Evolutionary conservation across 306 rosid species (phyloP).

Genomic region (Casuarina glauca): DNA sequence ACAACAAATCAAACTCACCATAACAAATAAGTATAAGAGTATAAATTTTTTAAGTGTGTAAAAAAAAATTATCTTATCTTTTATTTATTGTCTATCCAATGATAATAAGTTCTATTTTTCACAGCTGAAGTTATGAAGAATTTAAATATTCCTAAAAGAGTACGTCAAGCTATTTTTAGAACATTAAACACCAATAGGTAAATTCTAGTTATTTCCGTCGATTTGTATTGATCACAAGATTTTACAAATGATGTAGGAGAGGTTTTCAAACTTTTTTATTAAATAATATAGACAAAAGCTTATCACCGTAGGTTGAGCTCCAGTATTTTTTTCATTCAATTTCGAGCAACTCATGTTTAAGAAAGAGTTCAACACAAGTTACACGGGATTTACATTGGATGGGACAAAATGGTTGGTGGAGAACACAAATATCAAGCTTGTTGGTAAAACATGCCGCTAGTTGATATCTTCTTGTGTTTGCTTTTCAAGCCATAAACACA

Average conservation of each 20-base stretch:
- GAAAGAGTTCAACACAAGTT: slow-evolving; percentile 67
- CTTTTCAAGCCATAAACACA: too few relatives aligned
- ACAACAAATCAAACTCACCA: too few relatives aligned
- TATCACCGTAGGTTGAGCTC: slow-evolving; percentile 22
- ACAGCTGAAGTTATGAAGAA: slow-evolving; percentile 90
- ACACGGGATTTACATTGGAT: slow-evolving; percentile 65
- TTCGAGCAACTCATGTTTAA: slow-evolving; percentile 75
- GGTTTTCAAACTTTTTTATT: too few relatives aligned
- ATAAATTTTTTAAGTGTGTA: too few relatives aligned
- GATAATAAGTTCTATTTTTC: background rate
- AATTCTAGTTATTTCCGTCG: slow-evolving; percentile 10
- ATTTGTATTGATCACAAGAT: background rate
- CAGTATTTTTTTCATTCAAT: slow-evolving; percentile 20
- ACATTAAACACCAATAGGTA: slow-evolving; percentile 77
- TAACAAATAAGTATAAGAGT: too few relatives aligned
- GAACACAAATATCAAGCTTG: slow-evolving; percentile 88
- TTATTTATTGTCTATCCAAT: too few relatives aligned
- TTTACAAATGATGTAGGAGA: too few relatives aligned
- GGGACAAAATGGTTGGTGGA: slow-evolving; percentile 91
- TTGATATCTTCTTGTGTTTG: too few relatives aligned
- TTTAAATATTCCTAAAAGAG: slow-evolving; percentile 66
- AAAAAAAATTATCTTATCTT: too few relatives aligned
- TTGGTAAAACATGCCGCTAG: slow-evolving; percentile 43
- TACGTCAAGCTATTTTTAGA: slow-evolving; percentile 75
- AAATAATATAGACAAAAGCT: background rate